These are phyloP conservation scores for Fusarium clavum DNA, from an alignment of 2,329 filamentous ascomycete genomes.

Conservation along the genomic window DNA sequence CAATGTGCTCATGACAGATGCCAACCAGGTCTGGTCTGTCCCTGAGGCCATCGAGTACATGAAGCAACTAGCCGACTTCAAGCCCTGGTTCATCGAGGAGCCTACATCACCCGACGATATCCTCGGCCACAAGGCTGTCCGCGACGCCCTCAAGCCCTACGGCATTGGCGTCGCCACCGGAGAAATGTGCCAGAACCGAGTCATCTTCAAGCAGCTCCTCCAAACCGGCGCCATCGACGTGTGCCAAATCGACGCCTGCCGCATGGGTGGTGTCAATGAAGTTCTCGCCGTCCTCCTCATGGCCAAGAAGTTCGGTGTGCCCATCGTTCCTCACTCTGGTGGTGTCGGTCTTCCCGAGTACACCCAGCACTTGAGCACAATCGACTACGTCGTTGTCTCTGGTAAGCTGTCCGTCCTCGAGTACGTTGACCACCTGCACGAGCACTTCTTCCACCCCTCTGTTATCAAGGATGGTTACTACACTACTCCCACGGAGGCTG, in stretches of 20 bases:
- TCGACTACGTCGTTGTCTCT: conserved; percentile 89
- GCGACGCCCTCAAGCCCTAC: conserved; percentile 79
- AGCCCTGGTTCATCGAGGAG: conserved; percentile 95
- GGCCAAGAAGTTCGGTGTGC: conserved; percentile 81
- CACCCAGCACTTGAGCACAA: conserved; percentile 91
- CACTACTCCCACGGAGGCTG: conserved; percentile 83
- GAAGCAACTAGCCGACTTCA: conserved; percentile 83
- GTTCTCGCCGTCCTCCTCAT: conserved; percentile 90
- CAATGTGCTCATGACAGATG: conserved; percentile 91
- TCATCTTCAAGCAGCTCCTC: conserved; percentile 93
- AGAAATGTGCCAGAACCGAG: conserved; percentile 95
- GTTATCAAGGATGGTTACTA: conserved; percentile 88
- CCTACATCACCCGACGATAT: conserved; percentile 92
- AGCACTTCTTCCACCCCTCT: conserved; percentile 88
- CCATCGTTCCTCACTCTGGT: conserved; percentile 89
- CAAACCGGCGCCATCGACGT: conserved; percentile 84
- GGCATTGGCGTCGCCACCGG: conserved; percentile 89
- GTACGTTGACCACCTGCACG: conserved; percentile 93
- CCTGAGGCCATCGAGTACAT: conserved; percentile 91
- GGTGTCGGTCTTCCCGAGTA: conserved; percentile 94
- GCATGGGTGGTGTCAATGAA: conserved; percentile 91
- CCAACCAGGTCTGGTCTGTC: conserved; percentile 93
- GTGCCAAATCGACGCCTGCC: conserved; percentile 90
- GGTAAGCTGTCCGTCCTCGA: conserved; percentile 86
- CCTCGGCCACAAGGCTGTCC: conserved; percentile 86